phyloP scores from a whole-genome alignment of 306 rosid species.

The Quercus robur region DNA sequence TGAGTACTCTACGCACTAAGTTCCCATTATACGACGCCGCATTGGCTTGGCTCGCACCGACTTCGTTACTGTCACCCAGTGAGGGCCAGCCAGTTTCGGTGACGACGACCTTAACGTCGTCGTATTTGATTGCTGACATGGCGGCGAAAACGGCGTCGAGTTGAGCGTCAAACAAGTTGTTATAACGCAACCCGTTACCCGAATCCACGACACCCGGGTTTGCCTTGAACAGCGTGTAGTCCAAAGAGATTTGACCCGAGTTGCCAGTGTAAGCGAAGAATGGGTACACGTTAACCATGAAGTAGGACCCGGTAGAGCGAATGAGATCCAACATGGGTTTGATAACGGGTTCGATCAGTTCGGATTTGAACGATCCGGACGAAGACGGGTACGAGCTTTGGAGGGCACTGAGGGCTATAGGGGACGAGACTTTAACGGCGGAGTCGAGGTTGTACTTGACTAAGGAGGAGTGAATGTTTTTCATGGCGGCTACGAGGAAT shows the following conservation, averaged over 20 bases:
- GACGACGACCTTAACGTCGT: conserved; percentile 47
- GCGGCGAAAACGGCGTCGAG: conserved; percentile 85
- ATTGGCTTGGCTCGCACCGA: conserved; percentile 53
- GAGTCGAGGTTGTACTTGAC: conserved; percentile 32
- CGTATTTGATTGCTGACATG: conserved; percentile 56
- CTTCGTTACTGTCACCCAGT: conserved; percentile 54
- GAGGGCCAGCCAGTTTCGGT: conserved; percentile 95
- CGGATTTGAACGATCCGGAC: conserved; percentile 69
- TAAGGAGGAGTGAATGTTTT: conserved; percentile 51
- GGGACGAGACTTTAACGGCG: conserved; percentile 64
- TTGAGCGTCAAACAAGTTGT: conserved; percentile 64
- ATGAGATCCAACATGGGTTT: conserved; percentile 66
- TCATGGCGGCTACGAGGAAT: conserved; percentile 75
- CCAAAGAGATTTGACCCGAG: conserved; percentile 45
- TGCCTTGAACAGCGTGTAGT: conserved; percentile 52
- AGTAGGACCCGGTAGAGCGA: conserved; percentile 47
- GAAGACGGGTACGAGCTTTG: conserved; percentile 68
- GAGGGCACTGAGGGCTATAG: conserved; percentile 60
- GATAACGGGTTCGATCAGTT: conserved; percentile 57
- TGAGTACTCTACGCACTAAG: conserved; percentile 47
- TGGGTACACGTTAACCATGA: conserved; percentile 79
- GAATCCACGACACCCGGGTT: conserved; percentile 72
- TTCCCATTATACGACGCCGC: conserved; percentile 89
- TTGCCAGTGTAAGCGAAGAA: conserved; percentile 64
- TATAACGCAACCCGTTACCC: conserved; percentile 61